Base-by-base conservation (phyloP, 441 rosid genomes). In the Dalechampia spathulata region DNA sequence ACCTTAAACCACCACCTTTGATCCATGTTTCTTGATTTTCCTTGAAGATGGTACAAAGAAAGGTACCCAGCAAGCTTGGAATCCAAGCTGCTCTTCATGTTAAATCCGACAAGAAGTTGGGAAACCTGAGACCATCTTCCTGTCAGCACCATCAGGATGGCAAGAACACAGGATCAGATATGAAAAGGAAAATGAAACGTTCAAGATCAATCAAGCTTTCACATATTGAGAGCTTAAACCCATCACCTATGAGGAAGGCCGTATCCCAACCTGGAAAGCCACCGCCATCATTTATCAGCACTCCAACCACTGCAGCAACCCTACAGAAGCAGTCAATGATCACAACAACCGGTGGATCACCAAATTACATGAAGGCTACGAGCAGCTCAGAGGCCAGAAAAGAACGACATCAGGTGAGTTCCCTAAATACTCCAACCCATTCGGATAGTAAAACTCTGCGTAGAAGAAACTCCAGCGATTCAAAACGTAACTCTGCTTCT, bases 281-380 rank as follows among this genome's bases (percentile, higher is more conserved):
- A 2, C 85, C 80, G 2, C 70, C 83, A n/a, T n/a, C n/a, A n/a
- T n/a, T n/a, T 36, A 11, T n/a, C 14, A 21, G 30, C 43, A 20
- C 42, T 44, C 60, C 57, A 16, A n/a, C 48, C 13, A 8, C 72
- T 1, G 40, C 68, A 43, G 60, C 64, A 36, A 52, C 70, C 38
- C 64, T 66, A 0, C 78, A 61, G 67, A 71, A 69, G 76, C 78
- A 69, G 60, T 14, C 63, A 63, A 47, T 67, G 30, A 55, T 50
- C 61, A 79, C 63, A 72, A 26, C 63, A 7, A 26, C 63, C 42
- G 72, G 65, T 9, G 72, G 71, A 1, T 72, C 85, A 23, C 94
- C 95, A 7, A 92, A 86, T 70, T 88, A 88, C 73, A 92, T 86
- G 96, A 92, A 85, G 77, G 78, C 78, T 34, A 92, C 98, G 9